phyloP scores from a whole-genome alignment of 140 eudicot genomes.

The Oenanthe javanica region DNA sequence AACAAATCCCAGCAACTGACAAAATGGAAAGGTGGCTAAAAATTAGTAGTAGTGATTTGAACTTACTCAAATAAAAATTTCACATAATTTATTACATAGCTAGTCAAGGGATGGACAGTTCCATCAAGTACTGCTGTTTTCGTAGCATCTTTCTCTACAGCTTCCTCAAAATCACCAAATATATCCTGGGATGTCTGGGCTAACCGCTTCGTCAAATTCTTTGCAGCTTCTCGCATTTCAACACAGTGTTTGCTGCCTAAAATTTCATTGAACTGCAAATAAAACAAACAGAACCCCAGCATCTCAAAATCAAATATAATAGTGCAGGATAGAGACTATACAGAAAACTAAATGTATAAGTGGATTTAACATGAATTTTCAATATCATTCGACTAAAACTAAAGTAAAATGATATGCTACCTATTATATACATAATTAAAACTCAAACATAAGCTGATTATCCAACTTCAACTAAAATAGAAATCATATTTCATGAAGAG shows the following conservation, averaged over 20 bases:
- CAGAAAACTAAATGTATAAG: not conserved
- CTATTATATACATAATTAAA: not conserved
- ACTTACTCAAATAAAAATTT: constrained; percentile 94
- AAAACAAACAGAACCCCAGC: not conserved
- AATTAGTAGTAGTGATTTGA: not conserved
- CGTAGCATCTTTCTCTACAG: constrained; percentile 97
- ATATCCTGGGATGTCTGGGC: constrained; percentile 93
- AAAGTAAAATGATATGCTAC: not conserved
- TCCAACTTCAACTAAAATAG: not conserved
- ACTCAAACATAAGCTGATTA: not conserved
- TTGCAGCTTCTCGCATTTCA: constrained; percentile 72
- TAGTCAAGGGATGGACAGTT: constrained; percentile 94
- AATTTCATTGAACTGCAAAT: constrained; percentile 53
- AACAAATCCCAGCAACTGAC: not conserved
- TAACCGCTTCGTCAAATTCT: constrained; percentile 63
- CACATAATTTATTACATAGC: constrained; percentile 91
- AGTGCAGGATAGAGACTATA: not conserved
- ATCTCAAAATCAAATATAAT: not conserved
- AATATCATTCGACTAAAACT: not conserved
- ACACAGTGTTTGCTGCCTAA: constrained; percentile 55
- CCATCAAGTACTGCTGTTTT: constrained; percentile 91
- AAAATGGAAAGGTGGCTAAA: constrained; percentile 2
- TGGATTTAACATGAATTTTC: not conserved
- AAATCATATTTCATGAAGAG: not conserved
- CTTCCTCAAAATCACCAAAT: constrained; percentile 92